phyloP scores from a whole-genome alignment of 306 rosid species.

The Vachellia pachyceras region DNA sequence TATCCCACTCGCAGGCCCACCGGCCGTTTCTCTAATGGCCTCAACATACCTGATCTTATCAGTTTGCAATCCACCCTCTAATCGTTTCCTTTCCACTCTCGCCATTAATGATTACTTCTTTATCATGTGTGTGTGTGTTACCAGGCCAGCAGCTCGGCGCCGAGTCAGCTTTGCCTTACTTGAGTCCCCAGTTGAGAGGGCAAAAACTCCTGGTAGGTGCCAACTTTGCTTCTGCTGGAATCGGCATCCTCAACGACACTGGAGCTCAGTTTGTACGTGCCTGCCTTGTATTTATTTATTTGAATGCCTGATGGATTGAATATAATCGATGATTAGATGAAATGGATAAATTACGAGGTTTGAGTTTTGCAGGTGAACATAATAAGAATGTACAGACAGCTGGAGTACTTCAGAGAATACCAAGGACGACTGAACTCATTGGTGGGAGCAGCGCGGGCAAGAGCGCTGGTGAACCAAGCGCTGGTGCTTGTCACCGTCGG shows the following conservation, averaged over 20 bases:
- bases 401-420: slow-evolving; percentile 65
- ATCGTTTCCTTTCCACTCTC: background rate
- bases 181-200: slow-evolving; percentile 70
- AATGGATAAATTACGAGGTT: too few species aligned
- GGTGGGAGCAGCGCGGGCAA: slow-evolving; percentile 46
- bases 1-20: slow-evolving; percentile 60
- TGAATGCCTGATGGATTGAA: too few species aligned
- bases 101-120: background rate
- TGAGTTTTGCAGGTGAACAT: slow-evolving; percentile 56
- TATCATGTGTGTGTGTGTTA: background rate
- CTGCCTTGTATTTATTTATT: background rate
- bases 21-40: slow-evolving; percentile 75
- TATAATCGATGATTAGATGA: too few species aligned
- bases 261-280: slow-evolving; percentile 77
- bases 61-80: slow-evolving; percentile 39
- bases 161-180: slow-evolving; percentile 64
- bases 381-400: slow-evolving; percentile 66
- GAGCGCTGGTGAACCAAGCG: slow-evolving; percentile 54
- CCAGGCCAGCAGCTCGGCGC: slow-evolving; percentile 64
- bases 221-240: slow-evolving; percentile 83
- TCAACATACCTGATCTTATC: slow-evolving; percentile 68
- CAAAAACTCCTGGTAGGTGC: slow-evolving; percentile 67
- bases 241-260: slow-evolving; percentile 84
- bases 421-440: slow-evolving; percentile 48
- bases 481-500: slow-evolving; percentile 67